Evolutionary conservation across 1,284 basidiomycete genomes (phyloP), one percentile per base, ranked within the genome.

Genomic region (Tilletia setariae): DNA sequence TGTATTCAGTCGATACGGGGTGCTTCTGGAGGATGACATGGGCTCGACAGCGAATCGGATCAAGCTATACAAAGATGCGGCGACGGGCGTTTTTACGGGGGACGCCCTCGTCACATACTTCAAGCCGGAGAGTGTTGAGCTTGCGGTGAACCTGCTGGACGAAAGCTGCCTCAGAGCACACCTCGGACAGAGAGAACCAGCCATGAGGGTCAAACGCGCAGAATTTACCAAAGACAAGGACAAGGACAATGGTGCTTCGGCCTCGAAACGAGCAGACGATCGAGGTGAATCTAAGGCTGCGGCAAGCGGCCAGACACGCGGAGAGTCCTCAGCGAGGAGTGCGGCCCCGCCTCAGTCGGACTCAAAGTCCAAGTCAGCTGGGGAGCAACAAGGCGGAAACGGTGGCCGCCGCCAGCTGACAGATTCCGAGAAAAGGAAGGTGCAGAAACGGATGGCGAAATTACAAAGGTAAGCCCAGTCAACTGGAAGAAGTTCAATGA

Each of bases 21-120:
- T 98, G 28, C 88, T 98, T 68, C 90, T 97, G 80, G 91, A 96
- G 79, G 93, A 93, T 75, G 90, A 94, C 76, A 85, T 89, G 15
- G 93, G 93, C 13, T 87, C 91, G 66, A 90, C 91, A 15, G 56
- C 56, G 30, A 61, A 61, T 30, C 91, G 94, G 75, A 87, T 98
- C 82, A 97, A 98, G 85, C 86, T 98, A 85, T 98, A 99, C 83
- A 89, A 90, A 67, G 89, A 89, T 72, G 70, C 72, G 1, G 64
- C 65, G 40, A 89, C 92, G 71, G 93, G 93, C n/a, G 84, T 86
- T 42, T 98, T 98, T 84, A 96, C 89, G 77, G 95, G 96, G 42
- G 95, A 98, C 74, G 95, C 95, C 0, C 85, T 98, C 72, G 90
- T 99, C 68, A 93, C 97, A 61, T 99, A 92, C 83, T 96, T 98